phyloP scores from a whole-genome alignment of 768 basidiomycete genomes.

The Nevesoporus exiguus region DNA sequence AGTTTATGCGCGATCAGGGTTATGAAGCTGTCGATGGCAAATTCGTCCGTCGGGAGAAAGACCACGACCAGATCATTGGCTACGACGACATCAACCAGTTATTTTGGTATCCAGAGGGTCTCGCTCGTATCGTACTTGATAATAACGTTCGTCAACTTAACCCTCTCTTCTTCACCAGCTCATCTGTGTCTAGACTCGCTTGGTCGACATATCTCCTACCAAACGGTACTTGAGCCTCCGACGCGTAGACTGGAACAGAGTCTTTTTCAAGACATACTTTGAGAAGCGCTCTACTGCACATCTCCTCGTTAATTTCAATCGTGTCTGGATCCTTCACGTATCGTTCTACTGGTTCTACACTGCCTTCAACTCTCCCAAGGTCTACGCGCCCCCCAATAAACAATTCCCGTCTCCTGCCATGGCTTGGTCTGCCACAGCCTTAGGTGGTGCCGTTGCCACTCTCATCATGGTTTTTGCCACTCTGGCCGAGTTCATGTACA shows the following conservation, averaged over 20 bases:
- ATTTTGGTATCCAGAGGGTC: constrained; percentile 99
- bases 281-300: constrained; percentile 94
- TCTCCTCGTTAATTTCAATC: constrained; percentile 98
- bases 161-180: not conserved
- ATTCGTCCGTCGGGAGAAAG: constrained; percentile 90
- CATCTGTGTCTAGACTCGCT: constrained; percentile 59
- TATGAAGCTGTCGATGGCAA: constrained; percentile 95
- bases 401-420: constrained; percentile 75
- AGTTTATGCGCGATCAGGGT: constrained; percentile 95
- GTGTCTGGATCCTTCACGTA: constrained; percentile 96
- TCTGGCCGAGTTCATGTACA: constrained; percentile 92
- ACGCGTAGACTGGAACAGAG: constrained; percentile 88
- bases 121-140: constrained; percentile 84
- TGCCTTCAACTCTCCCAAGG: constrained; percentile 91
- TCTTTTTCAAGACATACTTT: constrained; percentile 98
- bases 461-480: constrained; percentile 93
- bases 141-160: constrained; percentile 62
- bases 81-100: constrained; percentile 99
- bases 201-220: constrained; percentile 87
- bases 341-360: constrained; percentile 96
- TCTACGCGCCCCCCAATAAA: constrained; percentile 74
- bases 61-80: constrained; percentile 95
- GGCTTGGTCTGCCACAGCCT: constrained; percentile 92
- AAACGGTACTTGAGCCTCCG: constrained; percentile 93
- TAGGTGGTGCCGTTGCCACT: constrained; percentile 95